Base-by-base conservation (phyloP, 192 early-diverging fungal species). In the Physocladia obscura region DNA sequence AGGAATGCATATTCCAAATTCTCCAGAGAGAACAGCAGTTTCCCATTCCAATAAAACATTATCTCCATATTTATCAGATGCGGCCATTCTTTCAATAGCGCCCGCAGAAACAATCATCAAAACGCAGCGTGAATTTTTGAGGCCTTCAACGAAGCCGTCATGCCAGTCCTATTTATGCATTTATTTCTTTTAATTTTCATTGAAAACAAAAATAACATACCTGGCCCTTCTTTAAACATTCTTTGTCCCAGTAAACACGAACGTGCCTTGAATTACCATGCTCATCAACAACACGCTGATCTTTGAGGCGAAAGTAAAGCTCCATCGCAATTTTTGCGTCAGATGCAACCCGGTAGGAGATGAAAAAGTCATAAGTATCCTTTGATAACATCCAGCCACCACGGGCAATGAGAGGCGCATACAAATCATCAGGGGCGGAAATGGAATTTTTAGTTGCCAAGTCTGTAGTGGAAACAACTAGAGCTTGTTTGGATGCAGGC, bases 41-140 rank as follows among this genome's bases (percentile, higher is more conserved):
- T 74, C 73, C 73, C 73, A 74, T 67, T 74, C 70, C 67, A 74
- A 48, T 13, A 74, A 32, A 3, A 74, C 73, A 52, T 74, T 74
- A 31, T 74, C 69, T 6, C 21, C 19, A 3, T 47, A 26, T 2
- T 8, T 17, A 34, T 73, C 5, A 5, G 70, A 73, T 19, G 21
- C 8, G 19, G 15, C 29, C 52, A 74, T 57, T 17, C 3, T 30
- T 35, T 57, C 69, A 4, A 64, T 27, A 4, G 55, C 63, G 0
- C 57, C 64, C 1, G 37, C 35, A 22, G 73, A 74, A 37, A 74
- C 59, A 15, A 74, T 26, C 73, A 74, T 47, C n/a, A 74, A 30
- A 15, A 58, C 69, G 62, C 52, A 57, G 5, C 69, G 35, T 5
- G 73, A 74, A 39, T 62, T 57, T 44, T 74, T 74, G 22, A 74